Conservation (phyloP, 1,284 basidiomycete species). For the Ceratobasidium sp. region DNA sequence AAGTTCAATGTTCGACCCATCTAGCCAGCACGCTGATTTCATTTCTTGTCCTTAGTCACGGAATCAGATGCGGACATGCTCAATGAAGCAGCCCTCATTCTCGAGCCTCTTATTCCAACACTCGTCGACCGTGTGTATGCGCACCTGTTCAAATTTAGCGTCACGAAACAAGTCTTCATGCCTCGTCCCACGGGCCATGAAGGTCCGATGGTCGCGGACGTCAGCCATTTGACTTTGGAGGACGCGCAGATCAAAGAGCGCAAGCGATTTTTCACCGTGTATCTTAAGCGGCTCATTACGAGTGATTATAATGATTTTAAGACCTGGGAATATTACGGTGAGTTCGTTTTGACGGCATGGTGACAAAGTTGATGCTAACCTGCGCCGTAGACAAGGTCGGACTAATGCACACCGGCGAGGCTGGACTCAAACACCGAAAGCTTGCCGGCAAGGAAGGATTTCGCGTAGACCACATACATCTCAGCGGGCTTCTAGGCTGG, state of each 20-base stretch:
- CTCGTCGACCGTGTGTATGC: slow-evolving; percentile 40
- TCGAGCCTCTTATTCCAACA: slow-evolving; percentile 34
- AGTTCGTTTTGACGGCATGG: not conserved
- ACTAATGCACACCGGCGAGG: slow-evolving; percentile 35
- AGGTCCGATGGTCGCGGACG: slow-evolving; percentile 41
- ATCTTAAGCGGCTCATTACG: slow-evolving; percentile 20
- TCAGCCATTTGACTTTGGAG: slow-evolving; percentile 27
- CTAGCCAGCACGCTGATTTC: not conserved
- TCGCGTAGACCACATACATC: slow-evolving; percentile 41
- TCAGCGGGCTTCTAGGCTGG: slow-evolving; percentile 36
- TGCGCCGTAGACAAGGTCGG: slow-evolving; percentile 32
- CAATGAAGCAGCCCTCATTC: slow-evolving; percentile 38
- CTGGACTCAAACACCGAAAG: slow-evolving; percentile 38
- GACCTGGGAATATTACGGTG: slow-evolving; percentile 44
- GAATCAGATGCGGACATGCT: slow-evolving; percentile 38
- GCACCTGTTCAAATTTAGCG: slow-evolving; percentile 41
- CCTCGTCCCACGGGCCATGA: slow-evolving; percentile 31
- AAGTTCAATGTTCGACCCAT: not conserved
- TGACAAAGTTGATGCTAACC: not conserved
- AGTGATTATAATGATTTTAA: slow-evolving; percentile 43
- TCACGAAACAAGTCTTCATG: slow-evolving; percentile 37
- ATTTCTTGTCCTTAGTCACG: slow-evolving; percentile 10
- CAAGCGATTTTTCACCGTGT: slow-evolving; percentile 36
- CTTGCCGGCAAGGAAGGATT: slow-evolving; percentile 33
- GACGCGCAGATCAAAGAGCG: slow-evolving; percentile 41